Base-by-base conservation (phyloP, 768 basidiomycete species). In the Phaeolepiota aurea region DNA sequence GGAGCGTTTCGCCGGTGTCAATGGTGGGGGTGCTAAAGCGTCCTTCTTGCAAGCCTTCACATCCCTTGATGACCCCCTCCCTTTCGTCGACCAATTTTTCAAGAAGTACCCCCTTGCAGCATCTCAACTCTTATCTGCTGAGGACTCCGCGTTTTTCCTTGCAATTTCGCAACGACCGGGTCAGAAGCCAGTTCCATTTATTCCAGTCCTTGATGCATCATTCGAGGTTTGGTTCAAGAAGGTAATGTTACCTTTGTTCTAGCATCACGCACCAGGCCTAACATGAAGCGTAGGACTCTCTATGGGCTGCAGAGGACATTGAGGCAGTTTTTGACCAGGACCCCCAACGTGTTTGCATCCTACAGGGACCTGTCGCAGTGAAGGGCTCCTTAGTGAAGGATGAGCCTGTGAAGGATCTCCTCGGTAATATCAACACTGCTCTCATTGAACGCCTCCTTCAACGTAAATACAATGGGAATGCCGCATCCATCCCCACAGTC, bases 141-240 rank as follows among this genome's bases (percentile, higher is more conserved):
- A 97, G 59, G 96, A 98, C 61, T 80, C 84, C 38, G 89, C 90
- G 0, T 99, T 82, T 66, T 98, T 99, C 79, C 77, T 98, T 28
- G 85, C 89, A 22, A 98, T 99, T 54, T 72, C 89, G 16, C 94
- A 99, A 62, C 77, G 96, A 36, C 88, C 90, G 10, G 92, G 91
- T 3, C 96, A 99, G 72, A 99, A 98, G 64, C 96, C 96, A 1
- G 94, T 84, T 4, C 96, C 96, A 0, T 99, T 97, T 71, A 96
- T 99, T 51, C 93, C 94, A 3, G 82, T 99, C 20, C 76, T 98
- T 38, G 93, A 97, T 57, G 79, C 82, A 15, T 80, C 64, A 49
- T 98, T 98, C 55, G 90, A 93, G 58, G 92, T 98, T 38, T 99
- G 96, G 96, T 98, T 99, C 71, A 98, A 99, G 76, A 99, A 99